These are phyloP conservation scores for Diaporthe longicolla DNA, from an alignment of 2,329 filamentous ascomycete species.

Conservation along the genomic window DNA sequence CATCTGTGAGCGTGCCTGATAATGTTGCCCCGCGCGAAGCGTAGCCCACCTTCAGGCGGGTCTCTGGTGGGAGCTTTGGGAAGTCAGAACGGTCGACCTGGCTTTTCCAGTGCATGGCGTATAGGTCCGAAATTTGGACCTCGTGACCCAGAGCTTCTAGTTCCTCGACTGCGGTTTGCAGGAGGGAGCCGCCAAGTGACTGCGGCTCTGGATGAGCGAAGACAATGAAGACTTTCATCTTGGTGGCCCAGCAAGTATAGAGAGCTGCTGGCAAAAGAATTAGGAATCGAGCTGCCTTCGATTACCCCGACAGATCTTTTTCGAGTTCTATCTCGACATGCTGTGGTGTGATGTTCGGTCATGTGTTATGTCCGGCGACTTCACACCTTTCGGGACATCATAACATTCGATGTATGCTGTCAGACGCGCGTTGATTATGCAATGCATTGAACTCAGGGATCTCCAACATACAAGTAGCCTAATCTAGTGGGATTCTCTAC, in stretches of 20 bases:
- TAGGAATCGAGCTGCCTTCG: background rate
- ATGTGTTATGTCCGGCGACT: background rate
- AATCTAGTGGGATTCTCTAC: background rate
- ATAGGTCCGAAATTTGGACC: conserved; percentile 6
- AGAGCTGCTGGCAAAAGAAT: background rate
- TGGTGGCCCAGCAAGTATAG: background rate
- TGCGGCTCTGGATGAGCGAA: conserved; percentile 16
- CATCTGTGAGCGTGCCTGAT: background rate
- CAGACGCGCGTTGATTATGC: background rate
- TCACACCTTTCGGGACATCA: background rate
- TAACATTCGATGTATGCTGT: background rate
- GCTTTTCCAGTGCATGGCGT: conserved; percentile 9
- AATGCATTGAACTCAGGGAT: background rate
- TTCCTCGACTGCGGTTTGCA: background rate
- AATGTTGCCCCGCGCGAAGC: background rate
- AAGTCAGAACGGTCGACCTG: conserved; percentile 11
- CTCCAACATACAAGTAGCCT: background rate
- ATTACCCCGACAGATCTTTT: too few species aligned
- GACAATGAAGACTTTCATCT: conserved; percentile 16
- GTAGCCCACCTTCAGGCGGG: conserved; percentile 6
- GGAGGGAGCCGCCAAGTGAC: conserved; percentile 2
- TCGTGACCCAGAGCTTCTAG: conserved; percentile 2
- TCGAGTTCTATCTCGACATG: too few species aligned
- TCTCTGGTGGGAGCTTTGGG: conserved; percentile 1
- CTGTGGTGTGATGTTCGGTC: conserved; percentile 1